Evolutionary conservation across 1,139 yeast species (phyloP), one percentile per base, ranked within the genome.

Genomic region (Kodamaea derodonti): DNA sequence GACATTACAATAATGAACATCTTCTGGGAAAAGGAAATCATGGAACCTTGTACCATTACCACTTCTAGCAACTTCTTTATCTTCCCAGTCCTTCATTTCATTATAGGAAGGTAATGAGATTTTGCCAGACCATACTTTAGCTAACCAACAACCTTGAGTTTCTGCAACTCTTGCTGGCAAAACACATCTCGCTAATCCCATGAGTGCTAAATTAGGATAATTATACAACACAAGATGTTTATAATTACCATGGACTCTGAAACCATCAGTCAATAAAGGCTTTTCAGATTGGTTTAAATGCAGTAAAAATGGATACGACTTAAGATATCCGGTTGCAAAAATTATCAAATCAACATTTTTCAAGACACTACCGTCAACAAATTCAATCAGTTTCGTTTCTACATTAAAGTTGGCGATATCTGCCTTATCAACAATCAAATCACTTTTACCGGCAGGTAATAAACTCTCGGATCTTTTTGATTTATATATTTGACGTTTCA

Each of bases 141-240:
- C 73, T 24, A 78, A 57, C 47, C 75, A 66, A 4, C 75, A 65
- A 2, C 75, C 81, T 47, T 80, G 85, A 10, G 75, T 55, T 48
- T 81, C 86, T 2, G 81, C 67, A 2, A 72, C 50, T 31, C 82
- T 74, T 43, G 80, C 74, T 1, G 86, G 84, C 12, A 80, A 63
- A 12, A 77, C 72, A 41, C 66, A 64, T 40, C 73, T 62, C 10
- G 78, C 73, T 36, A 75, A 56, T 3, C 78, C 74, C 18, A 75
- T 60, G 29, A 79, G 60, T 2, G 75, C 78, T 38, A 81, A 49
- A 2, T 80, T 68, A 3, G 84, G 82, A 46, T 76, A 80, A 29
- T 68, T 62, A 29, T 63, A 65, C 46, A 72, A 72, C 30, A 79
- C 53, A 2, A 74, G 52, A 32, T 79, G 85, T 40, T 66, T 61